phyloP scores from a whole-genome alignment of 345 rosid genomes.

The Bruguiera parviflora region DNA sequence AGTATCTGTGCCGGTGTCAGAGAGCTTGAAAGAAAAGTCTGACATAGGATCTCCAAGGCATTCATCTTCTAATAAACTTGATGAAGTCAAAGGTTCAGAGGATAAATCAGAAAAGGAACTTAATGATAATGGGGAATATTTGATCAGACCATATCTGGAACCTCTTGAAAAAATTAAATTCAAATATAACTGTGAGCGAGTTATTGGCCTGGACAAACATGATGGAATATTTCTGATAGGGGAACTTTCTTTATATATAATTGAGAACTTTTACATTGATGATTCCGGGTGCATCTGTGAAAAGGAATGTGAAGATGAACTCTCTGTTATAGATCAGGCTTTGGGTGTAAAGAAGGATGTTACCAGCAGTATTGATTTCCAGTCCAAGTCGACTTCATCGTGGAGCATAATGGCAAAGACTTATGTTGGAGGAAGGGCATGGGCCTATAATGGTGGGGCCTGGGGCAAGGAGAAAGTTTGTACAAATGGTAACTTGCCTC shows the following conservation, averaged over 20 bases:
- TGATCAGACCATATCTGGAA: slow-evolving; percentile 95
- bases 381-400: slow-evolving; percentile 81
- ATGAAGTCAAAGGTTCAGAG: slow-evolving; percentile 54
- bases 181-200: slow-evolving; percentile 95
- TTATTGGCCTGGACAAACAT: slow-evolving; percentile 94
- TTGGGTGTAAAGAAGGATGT: slow-evolving; percentile 95
- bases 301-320: slow-evolving; percentile 92
- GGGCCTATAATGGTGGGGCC: slow-evolving; percentile 99
- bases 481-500: slow-evolving; percentile 75
- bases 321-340: slow-evolving; percentile 98
- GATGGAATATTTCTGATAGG: slow-evolving; percentile 98
- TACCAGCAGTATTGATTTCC: slow-evolving; percentile 69
- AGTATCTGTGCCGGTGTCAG: slow-evolving; percentile 67
- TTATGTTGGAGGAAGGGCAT: slow-evolving; percentile 86
- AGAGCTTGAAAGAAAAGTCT: slow-evolving; percentile 64
- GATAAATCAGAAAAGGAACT: slow-evolving; percentile 85
- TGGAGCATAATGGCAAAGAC: slow-evolving; percentile 59
- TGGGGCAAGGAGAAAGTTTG: slow-evolving; percentile 97
- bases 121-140: slow-evolving; percentile 91
- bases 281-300: slow-evolving; percentile 84
- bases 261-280: slow-evolving; percentile 89
- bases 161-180: slow-evolving; percentile 86
- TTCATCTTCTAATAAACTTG: slow-evolving; percentile 59
- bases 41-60: slow-evolving; percentile 77
- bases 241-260: slow-evolving; percentile 80